A percentile compares a stretch with the other conserved stretches of the same genome.
Conservation (phyloP, 106 monocot species). For the Iris macrosiphon region DNA sequence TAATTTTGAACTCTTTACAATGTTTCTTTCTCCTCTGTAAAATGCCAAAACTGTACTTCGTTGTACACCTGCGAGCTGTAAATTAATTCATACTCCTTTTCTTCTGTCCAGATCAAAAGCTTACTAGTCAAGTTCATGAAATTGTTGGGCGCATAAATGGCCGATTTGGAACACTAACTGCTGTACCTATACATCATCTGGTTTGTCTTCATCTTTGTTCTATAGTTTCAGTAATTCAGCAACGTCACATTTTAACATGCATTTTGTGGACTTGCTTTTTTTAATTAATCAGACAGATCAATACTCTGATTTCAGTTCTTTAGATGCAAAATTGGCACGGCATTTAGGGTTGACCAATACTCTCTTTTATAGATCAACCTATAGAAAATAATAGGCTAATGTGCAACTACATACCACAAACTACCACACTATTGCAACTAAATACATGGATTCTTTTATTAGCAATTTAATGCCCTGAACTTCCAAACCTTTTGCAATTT, state of each 20-base stretch:
- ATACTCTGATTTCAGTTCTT: background rate
- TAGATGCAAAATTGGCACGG: background rate
- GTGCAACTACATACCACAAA: too few species aligned
- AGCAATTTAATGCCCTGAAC: too few species aligned
- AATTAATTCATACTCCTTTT: conserved; percentile 2
- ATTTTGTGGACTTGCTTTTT: background rate
- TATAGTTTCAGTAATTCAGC: background rate
- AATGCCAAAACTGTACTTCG: background rate
- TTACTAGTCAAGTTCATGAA: conserved; percentile 98
- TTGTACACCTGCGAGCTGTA: too few species aligned
- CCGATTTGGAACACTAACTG: conserved; percentile 91
- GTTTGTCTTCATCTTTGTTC: conserved; percentile 32
- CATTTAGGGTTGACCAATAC: too few species aligned
- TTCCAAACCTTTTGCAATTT: too few species aligned
- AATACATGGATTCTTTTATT: too few species aligned
- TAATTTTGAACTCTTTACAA: too few species aligned
- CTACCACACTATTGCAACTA: too few species aligned
- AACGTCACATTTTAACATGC: background rate
- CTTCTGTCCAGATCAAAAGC: conserved; percentile 81
- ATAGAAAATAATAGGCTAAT: too few species aligned
- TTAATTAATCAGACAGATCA: background rate
- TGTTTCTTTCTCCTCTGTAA: too few species aligned
- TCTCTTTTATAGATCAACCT: too few species aligned
- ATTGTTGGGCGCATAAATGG: conserved; percentile 99
- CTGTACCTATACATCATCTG: conserved; percentile 95